A percentile compares a stretch with the other conserved stretches of the same genome.
Evolutionary conservation across 768 basidiomycete genomes (phyloP).

Genomic region (Suillus americanus): DNA sequence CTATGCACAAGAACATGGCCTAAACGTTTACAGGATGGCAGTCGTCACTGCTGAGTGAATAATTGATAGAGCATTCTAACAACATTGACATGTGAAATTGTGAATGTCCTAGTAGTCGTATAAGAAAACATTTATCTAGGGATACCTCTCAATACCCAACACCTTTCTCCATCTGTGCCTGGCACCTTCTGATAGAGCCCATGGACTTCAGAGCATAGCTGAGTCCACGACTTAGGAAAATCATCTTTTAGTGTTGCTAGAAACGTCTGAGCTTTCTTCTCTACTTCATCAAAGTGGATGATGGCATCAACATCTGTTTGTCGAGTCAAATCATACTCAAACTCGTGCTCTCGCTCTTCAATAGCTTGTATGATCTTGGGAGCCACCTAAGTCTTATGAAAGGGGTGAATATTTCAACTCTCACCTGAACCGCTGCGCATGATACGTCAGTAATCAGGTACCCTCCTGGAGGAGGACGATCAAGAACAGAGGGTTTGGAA

Average conservation of each 20-base stretch:
- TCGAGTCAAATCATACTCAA: neutral
- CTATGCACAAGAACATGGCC: slow-evolving; percentile 78
- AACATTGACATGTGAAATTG: no score
- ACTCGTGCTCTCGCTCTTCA: neutral
- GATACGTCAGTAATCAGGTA: neutral
- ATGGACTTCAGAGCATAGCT: neutral
- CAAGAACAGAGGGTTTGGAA: neutral
- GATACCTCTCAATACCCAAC: no score
- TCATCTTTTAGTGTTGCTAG: neutral
- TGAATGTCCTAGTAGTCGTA: no score
- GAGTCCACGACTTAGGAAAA: neutral
- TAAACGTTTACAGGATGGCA: slow-evolving; percentile 81
- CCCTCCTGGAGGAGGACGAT: neutral
- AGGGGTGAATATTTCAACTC: neutral
- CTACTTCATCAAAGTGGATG: neutral
- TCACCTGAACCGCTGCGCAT: neutral
- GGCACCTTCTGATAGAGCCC: neutral
- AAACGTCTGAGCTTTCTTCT: neutral
- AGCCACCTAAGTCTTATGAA: neutral
- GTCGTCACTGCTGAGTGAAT: slow-evolving; percentile 77
- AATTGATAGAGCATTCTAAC: slow-evolving; percentile 69
- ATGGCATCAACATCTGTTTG: neutral
- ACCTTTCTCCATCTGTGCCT: no score
- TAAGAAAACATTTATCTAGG: no score
- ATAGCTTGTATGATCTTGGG: neutral